Evolutionary conservation across 2,329 filamentous ascomycete species (phyloP).

Genomic region (Pseudogymnoascus pannorum): DNA sequence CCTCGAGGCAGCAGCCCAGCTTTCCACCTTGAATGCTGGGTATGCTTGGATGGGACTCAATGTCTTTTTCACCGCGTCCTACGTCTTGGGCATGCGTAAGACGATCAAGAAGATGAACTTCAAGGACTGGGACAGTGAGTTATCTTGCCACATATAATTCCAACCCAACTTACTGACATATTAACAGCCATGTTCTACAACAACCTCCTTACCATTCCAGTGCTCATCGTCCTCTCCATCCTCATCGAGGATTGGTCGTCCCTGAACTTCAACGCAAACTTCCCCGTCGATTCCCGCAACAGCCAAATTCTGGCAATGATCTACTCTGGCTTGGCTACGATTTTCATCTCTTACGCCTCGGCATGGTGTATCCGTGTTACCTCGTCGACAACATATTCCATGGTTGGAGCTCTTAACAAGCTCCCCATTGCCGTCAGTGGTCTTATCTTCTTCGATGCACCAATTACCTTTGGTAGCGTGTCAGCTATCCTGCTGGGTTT

Average conservation of each 20-base stretch:
- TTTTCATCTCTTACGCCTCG: slow-evolving; percentile 99
- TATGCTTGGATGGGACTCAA: slow-evolving; percentile 99
- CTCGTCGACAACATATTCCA: slow-evolving; percentile 95
- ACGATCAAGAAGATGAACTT: slow-evolving; percentile 99
- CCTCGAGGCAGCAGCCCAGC: slow-evolving; percentile 59
- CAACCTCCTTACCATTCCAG: slow-evolving; percentile 92
- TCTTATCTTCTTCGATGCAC: slow-evolving; percentile 89
- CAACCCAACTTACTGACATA: slow-evolving; percentile 27
- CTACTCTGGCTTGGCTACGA: slow-evolving; percentile 83
- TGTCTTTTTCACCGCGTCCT: slow-evolving; percentile 87
- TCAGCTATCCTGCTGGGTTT: slow-evolving; percentile 89
- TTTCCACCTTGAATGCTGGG: slow-evolving; percentile 86
- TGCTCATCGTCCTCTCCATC: slow-evolving; percentile 75
- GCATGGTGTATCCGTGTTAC: slow-evolving; percentile 98
- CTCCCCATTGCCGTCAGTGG: slow-evolving; percentile 89
- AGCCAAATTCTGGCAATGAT: slow-evolving; percentile 81
- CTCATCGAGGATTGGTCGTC: slow-evolving; percentile 88
- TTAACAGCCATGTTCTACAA: slow-evolving; percentile 96
- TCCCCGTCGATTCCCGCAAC: slow-evolving; percentile 74
- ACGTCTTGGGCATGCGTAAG: slow-evolving; percentile 90
- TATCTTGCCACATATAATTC: background rate
- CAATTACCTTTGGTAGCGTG: slow-evolving; percentile 85
- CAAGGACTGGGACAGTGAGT: slow-evolving; percentile 98
- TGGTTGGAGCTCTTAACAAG: slow-evolving; percentile 98
- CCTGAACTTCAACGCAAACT: slow-evolving; percentile 77